Base-by-base conservation (phyloP, 202 grass and related monocot genomes). In the Hordeum pubiflorum region DNA sequence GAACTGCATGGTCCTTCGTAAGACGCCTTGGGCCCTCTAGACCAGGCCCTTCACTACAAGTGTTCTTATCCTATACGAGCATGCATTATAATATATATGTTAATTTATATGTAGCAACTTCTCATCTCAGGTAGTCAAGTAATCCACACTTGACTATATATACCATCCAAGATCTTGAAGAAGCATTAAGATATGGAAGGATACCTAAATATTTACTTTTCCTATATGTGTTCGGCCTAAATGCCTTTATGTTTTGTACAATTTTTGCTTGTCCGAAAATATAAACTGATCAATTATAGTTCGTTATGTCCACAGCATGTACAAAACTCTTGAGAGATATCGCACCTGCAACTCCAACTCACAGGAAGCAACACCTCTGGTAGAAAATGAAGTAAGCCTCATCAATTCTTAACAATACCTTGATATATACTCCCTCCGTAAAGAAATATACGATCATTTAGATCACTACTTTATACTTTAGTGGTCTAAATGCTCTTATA, bases 291-390 rank as follows among this genome's bases (percentile, higher is more conserved):
- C 20, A 21, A 3, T 22, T 21, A 9, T 7, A n/a, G 0, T 66
- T 66, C 32, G 3, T 37, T 66, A 66, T 66, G 63, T 66, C 7
- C 37, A 39, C 82, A 95, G 93, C 82, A 90, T 95, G 85, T 85
- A 81, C 81, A 91, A 86, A 76, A 93, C 86, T 59, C 79, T 97
- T 2, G 91, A 93, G 58, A 93, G 82, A 81, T 97, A 93, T 26
- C 90, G 87, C 37, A 91, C 66, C 58, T 91, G 86, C 79, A 91
- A 81, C 75, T 89, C 81, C 73, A 87, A 61, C 72, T 59, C 84
- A 68, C 83, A 81, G 29, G 90, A 91, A 83, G 79, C 82, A 66
- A 54, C 34, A 58, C 65, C 74, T 73, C 76, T 84, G 10, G 7
- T 71, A 13, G 84, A 89, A 34, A 89, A 27, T 72, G 87, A 93